These are phyloP conservation scores for Jatropha podagrica DNA, from an alignment of 441 rosid species.

Conservation along the genomic window DNA sequence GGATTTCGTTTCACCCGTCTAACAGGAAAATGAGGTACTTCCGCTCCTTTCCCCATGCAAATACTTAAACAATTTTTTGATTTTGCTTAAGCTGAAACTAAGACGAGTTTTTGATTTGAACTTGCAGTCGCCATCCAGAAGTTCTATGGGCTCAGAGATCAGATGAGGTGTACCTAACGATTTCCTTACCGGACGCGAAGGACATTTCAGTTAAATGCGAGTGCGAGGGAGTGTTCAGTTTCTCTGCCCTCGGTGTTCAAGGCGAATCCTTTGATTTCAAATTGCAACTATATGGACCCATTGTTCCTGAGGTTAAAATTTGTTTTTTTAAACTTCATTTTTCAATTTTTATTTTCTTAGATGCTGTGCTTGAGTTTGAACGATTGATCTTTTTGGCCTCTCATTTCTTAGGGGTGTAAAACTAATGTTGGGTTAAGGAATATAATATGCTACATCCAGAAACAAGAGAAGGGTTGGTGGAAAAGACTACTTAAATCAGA, in stretches of 20 bases:
- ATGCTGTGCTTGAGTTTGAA: neutral
- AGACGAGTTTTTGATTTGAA: neutral
- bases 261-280: conserved; percentile 65
- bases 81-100: neutral
- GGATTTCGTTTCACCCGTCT: neutral
- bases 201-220: conserved; percentile 76
- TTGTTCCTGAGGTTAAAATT: conserved; percentile 55
- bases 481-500: conserved; percentile 71
- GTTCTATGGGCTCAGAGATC: conserved; percentile 97
- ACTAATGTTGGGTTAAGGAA: conserved; percentile 84
- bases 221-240: conserved; percentile 60
- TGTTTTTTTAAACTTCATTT: neutral
- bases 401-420: conserved; percentile 59
- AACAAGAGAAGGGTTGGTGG: conserved; percentile 95
- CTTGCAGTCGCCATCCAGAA: conserved; percentile 77
- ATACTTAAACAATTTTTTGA: neutral
- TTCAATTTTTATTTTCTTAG: neutral
- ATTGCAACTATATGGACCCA: conserved; percentile 60
- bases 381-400: conserved; percentile 1
- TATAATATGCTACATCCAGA: conserved; percentile 69
- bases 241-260: conserved; percentile 82
- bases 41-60: neutral
- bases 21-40: conserved; percentile 9
- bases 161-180: conserved; percentile 71
- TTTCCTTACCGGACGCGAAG: conserved; percentile 84